Base-by-base conservation (phyloP, 805 yeast genomes). In the Starmera caribaea region DNA sequence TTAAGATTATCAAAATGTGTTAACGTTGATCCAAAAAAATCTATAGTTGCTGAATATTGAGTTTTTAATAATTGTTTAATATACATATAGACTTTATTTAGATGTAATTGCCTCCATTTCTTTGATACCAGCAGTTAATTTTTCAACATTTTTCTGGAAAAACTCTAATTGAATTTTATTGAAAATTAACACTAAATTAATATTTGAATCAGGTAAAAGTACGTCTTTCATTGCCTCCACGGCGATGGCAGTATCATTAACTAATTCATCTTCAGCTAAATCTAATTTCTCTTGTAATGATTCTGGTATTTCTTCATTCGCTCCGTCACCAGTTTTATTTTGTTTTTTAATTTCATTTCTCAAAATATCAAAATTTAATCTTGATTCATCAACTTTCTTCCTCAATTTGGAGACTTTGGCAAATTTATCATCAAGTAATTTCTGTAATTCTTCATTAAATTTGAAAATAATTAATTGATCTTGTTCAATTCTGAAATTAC, bases 201-300 rank as follows among this genome's bases (percentile, higher is more conserved):
- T 68, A 40, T 77, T 66, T 57, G 80, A 82, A 10, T 76, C 67
- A 17, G 89, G 86, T 45, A 72, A 75, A 47, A 84, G 74, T 41
- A 84, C 65, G 47, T 71, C 74, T 58, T 81, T 77, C 92, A 84
- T 82, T 39, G 78, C 76, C 49, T 76, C 74, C n/a, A 82, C 92
- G 0, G 95, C 92, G 24, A 71, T 64, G 41, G 82, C 81, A 4
- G 88, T 83, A 21, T 87, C 85, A 48, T 79, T 74, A 30, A 84
- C 92, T 47, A 84, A 73, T 45, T 81, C 90, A 55, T 84, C 95
- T 59, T 84, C 95, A 47, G 78, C 68, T 33, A 64, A 66, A 39
- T 75, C 82, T 16, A 76, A 32, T 14, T 49, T 30, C 35, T 45
- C 54, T 33, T 47, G 49, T 15, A 40, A 28, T 37, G 41, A 48